Evolutionary conservation across 306 rosid genomes (phyloP), one percentile per base, ranked within the genome.

Genomic region (Cicer bijugum): DNA sequence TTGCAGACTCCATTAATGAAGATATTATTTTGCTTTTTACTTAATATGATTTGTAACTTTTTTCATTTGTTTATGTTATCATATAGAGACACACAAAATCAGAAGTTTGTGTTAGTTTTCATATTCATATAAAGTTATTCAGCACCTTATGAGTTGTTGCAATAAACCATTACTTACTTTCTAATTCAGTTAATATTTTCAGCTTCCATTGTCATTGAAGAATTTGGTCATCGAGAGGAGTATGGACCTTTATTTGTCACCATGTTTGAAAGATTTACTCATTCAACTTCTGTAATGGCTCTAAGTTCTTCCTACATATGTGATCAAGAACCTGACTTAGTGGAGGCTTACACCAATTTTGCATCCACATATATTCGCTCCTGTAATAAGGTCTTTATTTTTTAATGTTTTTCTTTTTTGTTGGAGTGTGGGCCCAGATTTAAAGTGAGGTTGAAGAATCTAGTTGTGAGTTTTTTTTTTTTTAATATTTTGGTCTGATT

Each of bases 301-400:
- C 89, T 91, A 77, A 93, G 87, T 79, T 93, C 97, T 65, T 91
- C 98, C 33, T 93, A 93, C 74, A 86, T 93, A 78, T 93, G 98
- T 72, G 98, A 93, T 79, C 98, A 93, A 91, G 97, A 91, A 81
- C 98, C 98, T 76, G 97, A 93, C 86, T 93, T 93, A 69, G 98
- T 93, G 80, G 98, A 93, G 90, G 96, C 93, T 42, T 93, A 93
- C 82, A 78, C 93, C 78, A 93, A 91, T 86, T 93, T 91, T 80
- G 90, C 98, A 69, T 89, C 98, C 62, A 79, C 83, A n/a, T 89
- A 88, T 74, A 75, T 89, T 61, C 96, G 89, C 60, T 82, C 93
- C 61, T 86, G 90, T 83, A 83, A 73, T 82, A 93, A 91, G 96
- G 98, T 93, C 71, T 65, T 52, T 56, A 66, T 28, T 71, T 71